Base-by-base conservation (phyloP, 352 stramenopile genomes). In the Pythium biforme region DNA sequence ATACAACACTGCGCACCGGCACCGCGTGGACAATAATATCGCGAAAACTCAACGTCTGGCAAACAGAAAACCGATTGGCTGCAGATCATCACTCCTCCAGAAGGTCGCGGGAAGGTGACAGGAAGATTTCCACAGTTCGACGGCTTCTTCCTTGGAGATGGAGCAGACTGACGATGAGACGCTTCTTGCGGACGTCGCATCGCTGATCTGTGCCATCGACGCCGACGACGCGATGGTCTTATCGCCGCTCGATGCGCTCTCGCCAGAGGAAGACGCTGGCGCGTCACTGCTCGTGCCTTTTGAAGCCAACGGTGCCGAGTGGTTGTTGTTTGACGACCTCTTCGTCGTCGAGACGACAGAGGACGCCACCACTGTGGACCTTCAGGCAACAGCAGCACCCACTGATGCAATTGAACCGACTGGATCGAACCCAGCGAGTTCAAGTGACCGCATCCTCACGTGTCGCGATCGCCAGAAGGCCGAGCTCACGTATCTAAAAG, bases 401-500 rank as follows among this genome's bases (percentile, higher is more conserved):
- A n/a, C n/a, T n/a, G n/a, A 17, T 43, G 11, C 37, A 43, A 15
- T n/a, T n/a, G n/a, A n/a, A n/a, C 37, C 10, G 15, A n/a, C 11
- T n/a, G 23, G 23, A 15, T 4, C 14, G n/a, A 40, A 19, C 7
- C 11, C 29, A 20, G 14, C 26, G 19, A 56, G 29, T 6, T 56
- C 50, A 2, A 56, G 9, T n/a, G n/a, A 17, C 1, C 54, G 54
- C 19, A 40, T 60, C 6, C 34, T 39, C 4, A 4, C 55, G 15
- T 37, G 22, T 37, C 46, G 46, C 14, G 9, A 55, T 3, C 55
- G 55, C 20, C 29, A 34, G 19, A 62, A 62, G 22, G 29, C 20
- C 10, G 55, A 62, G 45, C 43, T 62, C 20, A 31, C 8, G 29
- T 47, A 62, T 9, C 25, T 62, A 10, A 45, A 27, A 31, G 33